Base-by-base conservation (phyloP, 2,329 filamentous ascomycete species). In the Botrytis fragariae region DNA sequence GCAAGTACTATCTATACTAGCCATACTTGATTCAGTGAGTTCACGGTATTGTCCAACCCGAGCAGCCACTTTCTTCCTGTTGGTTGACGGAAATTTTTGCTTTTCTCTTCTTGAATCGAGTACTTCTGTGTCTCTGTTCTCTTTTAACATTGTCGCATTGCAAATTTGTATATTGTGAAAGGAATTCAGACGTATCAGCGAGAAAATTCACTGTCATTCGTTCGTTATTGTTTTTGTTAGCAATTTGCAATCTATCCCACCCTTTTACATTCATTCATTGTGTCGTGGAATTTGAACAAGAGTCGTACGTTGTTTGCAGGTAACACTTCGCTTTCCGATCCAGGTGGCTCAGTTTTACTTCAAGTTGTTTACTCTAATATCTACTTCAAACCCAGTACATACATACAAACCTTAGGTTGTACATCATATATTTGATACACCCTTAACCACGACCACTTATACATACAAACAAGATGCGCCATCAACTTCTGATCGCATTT, bases 381-480 rank as follows among this genome's bases (percentile, higher is more conserved):
- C 57, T n/a, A 32, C 42, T 39, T 29, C 35, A 35, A 48, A 29
- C 44, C 69, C 32, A 35, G 39, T 37, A 51, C 29, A 51, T 22
- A 63, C 22, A 51, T 14, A 45, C 39, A 57, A 42, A 39, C 25
- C 35, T 51, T n/a, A 67, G 22, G 32, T 67, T 29, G 32, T 39
- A 54, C 45, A 54, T 54, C 44, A 62, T 70, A 62, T 59, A 70
- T 51, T 51, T 63, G 35, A 71, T 63, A 71, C 57, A 51, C 32
- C 8, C n/a, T 35, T 62, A 29, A 63, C 48, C 54, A 62, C 42
- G 35, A 39, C 57, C 25, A 59, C 57, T 29, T 16, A 62, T 37
- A 57, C 57, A 67, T 67, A 54, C 25, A n/a, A 42, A 42, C 10
- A 68, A 68, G 14, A 71, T 71, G 69, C 69, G 25, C 10, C 39